A percentile compares a stretch with the other conserved stretches of the same genome.
Evolutionary conservation across 495 filamentous ascomycete genomes (phyloP).

Genomic region (Penicillium canariense): DNA sequence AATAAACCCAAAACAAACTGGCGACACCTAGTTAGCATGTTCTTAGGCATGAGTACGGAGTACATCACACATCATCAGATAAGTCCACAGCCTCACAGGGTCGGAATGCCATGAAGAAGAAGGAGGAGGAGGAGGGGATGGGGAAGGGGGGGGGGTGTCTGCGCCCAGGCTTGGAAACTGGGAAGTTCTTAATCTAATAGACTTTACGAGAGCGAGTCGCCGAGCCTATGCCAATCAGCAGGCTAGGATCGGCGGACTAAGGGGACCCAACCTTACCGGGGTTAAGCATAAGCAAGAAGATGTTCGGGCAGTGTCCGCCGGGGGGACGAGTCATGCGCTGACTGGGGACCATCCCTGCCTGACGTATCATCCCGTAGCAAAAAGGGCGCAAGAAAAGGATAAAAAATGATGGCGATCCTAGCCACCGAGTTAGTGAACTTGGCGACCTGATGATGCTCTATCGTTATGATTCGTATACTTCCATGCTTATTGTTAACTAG

Average conservation of each 20-base stretch:
- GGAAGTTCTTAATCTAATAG: constrained; percentile 17
- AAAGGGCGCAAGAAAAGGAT: constrained; percentile 1
- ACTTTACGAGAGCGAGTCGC: constrained; percentile 19
- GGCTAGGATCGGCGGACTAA: constrained; percentile 28
- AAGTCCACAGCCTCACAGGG: constrained; percentile 14
- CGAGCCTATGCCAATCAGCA: constrained; percentile 20
- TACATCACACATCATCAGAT: background rate
- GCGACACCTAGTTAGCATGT: background rate
- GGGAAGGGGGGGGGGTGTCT: background rate
- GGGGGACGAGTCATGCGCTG: constrained; percentile 24
- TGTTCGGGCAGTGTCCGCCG: constrained; percentile 27
- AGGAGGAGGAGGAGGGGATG: constrained; percentile 1
- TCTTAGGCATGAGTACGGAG: background rate
- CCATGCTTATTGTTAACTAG: background rate
- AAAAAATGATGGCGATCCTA: background rate
- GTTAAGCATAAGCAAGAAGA: constrained; percentile 45
- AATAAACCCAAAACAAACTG: background rate
- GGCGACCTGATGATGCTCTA: background rate
- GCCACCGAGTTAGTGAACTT: background rate
- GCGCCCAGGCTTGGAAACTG: constrained; percentile 16
- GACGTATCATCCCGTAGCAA: constrained; percentile 26
- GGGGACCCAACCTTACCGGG: constrained; percentile 44
- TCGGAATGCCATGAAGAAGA: constrained; percentile 5
- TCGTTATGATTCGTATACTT: background rate
- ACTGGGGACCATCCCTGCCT: constrained; percentile 19